These are phyloP conservation scores for Closterium sp. DNA, from an alignment of 139 green algal genomes.

Conservation along the genomic window DNA sequence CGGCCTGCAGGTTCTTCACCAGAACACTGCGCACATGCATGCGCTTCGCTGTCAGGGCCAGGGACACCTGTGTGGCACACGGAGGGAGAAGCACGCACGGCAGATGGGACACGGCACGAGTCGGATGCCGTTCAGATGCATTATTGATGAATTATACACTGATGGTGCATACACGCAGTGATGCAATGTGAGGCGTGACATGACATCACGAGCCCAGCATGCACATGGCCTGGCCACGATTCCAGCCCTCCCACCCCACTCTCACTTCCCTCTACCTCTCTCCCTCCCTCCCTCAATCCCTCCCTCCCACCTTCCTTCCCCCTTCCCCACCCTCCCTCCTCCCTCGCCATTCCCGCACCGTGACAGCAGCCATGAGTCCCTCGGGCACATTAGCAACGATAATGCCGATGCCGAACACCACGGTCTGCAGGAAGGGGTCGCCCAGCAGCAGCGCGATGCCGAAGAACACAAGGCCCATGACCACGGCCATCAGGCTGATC, in stretches of 20 bases:
- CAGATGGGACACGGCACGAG: background rate
- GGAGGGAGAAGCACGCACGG: background rate
- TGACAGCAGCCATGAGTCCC: constrained; percentile 57
- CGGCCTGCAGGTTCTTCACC: constrained; percentile 59
- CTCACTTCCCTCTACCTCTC: background rate
- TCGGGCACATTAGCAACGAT: constrained; percentile 64
- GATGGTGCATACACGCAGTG: too few species aligned
- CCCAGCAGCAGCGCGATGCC: constrained; percentile 51
- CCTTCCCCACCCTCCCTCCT: constrained; percentile 15
- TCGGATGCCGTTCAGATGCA: background rate
- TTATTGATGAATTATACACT: background rate
- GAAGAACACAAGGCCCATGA: constrained; percentile 56
- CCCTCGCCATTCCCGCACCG: constrained; percentile 10
- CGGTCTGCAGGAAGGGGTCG: constrained; percentile 46
- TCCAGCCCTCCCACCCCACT: background rate
- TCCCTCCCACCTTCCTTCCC: constrained; percentile 57
- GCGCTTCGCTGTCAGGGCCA: constrained; percentile 52
- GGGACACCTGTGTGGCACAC: constrained; percentile 32
- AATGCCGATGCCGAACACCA: constrained; percentile 70
- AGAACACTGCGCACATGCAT: constrained; percentile 58
- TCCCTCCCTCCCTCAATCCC: constrained; percentile 39
- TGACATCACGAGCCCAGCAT: background rate
- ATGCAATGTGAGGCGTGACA: too few species aligned
- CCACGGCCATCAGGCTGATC: constrained; percentile 49
- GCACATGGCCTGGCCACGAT: background rate